Evolutionary conservation across 768 basidiomycete species (phyloP).

Genomic region (Tephrocybe rancida): DNA sequence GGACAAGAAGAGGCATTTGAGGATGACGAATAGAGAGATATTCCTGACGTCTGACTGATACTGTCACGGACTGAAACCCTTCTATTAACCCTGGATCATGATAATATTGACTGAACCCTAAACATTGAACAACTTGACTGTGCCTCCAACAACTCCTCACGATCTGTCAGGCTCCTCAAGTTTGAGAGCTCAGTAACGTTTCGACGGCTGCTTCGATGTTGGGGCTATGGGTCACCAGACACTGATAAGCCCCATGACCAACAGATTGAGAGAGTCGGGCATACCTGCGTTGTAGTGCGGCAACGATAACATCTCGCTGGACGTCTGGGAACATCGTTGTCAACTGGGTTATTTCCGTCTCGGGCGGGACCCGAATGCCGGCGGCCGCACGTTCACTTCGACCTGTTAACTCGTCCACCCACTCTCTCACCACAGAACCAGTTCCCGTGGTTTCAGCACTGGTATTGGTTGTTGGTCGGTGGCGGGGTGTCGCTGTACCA

Average conservation of each 20-base stretch:
- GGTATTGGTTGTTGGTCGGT: conserved; percentile 21
- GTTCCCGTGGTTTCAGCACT: conserved; percentile 30
- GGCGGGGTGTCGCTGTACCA: conserved; percentile 19
- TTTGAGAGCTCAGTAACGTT: conserved; percentile 61
- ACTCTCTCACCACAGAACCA: conserved; percentile 67
- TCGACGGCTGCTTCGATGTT: conserved; percentile 86
- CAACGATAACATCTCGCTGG: conserved; percentile 70
- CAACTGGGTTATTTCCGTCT: conserved; percentile 75
- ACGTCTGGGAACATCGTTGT: conserved; percentile 85
- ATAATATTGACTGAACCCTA: conserved; percentile 15
- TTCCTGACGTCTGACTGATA: conserved; percentile 21
- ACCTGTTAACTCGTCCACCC: conserved; percentile 81
- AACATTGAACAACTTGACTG: not conserved
- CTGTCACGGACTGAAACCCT: conserved; percentile 19
- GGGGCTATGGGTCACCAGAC: conserved; percentile 44
- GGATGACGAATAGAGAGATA: conserved; percentile 39
- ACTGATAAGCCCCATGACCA: not conserved
- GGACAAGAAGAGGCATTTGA: conserved; percentile 34
- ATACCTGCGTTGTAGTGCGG: conserved; percentile 83
- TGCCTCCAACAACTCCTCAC: conserved; percentile 5
- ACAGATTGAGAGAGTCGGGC: conserved; percentile 23
- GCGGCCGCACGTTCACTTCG: conserved; percentile 51
- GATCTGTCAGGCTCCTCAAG: conserved; percentile 21
- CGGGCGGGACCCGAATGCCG: conserved; percentile 70
- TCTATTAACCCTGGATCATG: conserved; percentile 17